A percentile compares a stretch with the other conserved stretches of the same genome.
phyloP scores from a whole-genome alignment of 208 protist species.

The Wallacemonas sp. region DNA sequence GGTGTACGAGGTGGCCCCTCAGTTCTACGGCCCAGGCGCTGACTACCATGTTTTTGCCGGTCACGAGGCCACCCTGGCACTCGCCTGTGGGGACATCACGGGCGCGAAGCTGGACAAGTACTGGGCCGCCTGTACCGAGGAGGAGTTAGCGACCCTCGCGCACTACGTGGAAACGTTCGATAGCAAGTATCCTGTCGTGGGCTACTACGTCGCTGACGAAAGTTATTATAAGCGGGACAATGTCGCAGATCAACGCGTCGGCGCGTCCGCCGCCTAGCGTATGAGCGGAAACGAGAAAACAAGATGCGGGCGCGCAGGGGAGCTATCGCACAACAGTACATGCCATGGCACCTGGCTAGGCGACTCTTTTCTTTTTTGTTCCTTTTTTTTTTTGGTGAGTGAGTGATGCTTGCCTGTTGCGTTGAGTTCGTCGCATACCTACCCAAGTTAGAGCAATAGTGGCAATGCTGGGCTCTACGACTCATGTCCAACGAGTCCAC shows the following conservation, averaged over 20 bases:
- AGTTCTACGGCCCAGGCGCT: constrained; percentile 80
- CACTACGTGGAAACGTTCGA: constrained; percentile 71
- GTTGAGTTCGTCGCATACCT: too few relatives aligned
- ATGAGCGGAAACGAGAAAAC: too few relatives aligned
- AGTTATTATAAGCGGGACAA: constrained; percentile 46
- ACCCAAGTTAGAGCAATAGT: too few relatives aligned
- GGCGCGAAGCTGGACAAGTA: constrained; percentile 74
- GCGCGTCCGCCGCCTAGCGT: too few relatives aligned
- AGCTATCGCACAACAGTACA: too few relatives aligned
- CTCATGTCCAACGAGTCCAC: too few relatives aligned
- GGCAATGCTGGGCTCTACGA: too few relatives aligned
- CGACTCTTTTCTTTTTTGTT: constrained; percentile 14
- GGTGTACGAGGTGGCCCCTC: constrained; percentile 84
- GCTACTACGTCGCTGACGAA: constrained; percentile 76
- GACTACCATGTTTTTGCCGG: constrained; percentile 83
- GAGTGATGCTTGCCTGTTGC: neutral
- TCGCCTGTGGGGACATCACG: constrained; percentile 60
- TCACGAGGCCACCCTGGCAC: constrained; percentile 55
- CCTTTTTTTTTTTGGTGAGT: neutral
- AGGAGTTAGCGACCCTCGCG: constrained; percentile 70
- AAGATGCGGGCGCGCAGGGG: too few relatives aligned
- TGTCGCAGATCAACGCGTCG: neutral
- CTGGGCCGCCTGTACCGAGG: constrained; percentile 62
- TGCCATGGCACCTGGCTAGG: too few relatives aligned
- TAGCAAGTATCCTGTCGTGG: constrained; percentile 80